Conservation (phyloP, 495 filamentous ascomycete species). For the Neurospora sp. region DNA sequence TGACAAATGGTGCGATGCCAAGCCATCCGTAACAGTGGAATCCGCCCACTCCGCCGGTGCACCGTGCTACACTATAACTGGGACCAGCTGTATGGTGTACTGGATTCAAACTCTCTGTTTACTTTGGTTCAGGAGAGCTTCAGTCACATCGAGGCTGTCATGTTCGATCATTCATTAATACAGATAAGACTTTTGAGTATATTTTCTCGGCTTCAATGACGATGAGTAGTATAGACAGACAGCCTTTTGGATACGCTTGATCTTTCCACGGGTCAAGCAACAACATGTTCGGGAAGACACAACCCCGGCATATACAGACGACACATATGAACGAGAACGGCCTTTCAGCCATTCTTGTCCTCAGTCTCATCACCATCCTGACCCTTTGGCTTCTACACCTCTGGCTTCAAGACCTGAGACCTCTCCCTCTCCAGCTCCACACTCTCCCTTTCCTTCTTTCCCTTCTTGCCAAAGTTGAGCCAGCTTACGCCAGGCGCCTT, state of each 20-base stretch:
- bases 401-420: slow-evolving; percentile 12
- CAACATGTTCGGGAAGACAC: neutral
- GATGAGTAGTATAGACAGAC: neutral
- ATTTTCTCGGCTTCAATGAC: neutral
- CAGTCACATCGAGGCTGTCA: neutral
- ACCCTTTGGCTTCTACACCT: slow-evolving; percentile 6
- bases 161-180: neutral
- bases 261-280: neutral
- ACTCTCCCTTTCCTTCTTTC: slow-evolving; percentile 40
- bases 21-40: neutral
- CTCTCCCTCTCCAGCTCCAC: slow-evolving; percentile 34
- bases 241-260: neutral
- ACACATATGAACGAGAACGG: neutral
- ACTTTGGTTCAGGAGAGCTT: neutral
- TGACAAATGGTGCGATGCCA: neutral
- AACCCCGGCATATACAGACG: neutral
- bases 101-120: neutral
- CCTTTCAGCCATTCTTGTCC: neutral
- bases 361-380: neutral
- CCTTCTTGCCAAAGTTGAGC: slow-evolving; percentile 39
- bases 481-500: slow-evolving; percentile 29
- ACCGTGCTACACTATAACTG: neutral
- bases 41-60: neutral
- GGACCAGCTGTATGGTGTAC: neutral
- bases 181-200: neutral